Conservation (phyloP, 768 basidiomycete genomes). For the Tylopilus balloui region DNA sequence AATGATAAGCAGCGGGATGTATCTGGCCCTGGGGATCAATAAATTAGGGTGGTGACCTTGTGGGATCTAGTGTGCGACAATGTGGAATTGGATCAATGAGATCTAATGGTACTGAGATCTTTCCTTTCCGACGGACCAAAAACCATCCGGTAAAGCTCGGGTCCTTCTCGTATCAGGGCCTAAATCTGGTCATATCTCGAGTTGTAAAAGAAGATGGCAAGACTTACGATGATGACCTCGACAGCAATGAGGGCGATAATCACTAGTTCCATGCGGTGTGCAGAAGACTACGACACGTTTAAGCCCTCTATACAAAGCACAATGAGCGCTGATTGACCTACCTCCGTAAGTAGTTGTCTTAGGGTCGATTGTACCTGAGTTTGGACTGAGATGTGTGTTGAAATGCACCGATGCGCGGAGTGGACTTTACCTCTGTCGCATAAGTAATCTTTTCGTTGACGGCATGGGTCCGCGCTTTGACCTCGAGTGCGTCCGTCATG, state of each 20-base stretch:
- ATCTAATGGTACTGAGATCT: neutral
- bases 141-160: constrained; percentile 64
- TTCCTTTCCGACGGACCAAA: constrained; percentile 20
- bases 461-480: constrained; percentile 72
- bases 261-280: constrained; percentile 90
- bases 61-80: neutral
- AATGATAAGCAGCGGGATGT: constrained; percentile 7
- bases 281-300: constrained; percentile 60
- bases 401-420: neutral
- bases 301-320: neutral
- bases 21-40: neutral
- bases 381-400: neutral
- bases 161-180: constrained; percentile 75
- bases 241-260: constrained; percentile 94
- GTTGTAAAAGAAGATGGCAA: neutral
- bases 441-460: constrained; percentile 93
- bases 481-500: constrained; percentile 80
- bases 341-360: constrained; percentile 85
- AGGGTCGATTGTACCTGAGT: constrained; percentile 78
- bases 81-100: constrained; percentile 3
- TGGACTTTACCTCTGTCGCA: constrained; percentile 60
- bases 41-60: neutral
- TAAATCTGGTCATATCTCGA: constrained; percentile 24
- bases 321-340: constrained; percentile 4
- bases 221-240: constrained; percentile 83